Conservation (phyloP, 192 early-diverging fungal genomes). For the Geranomyces michiganensis region DNA sequence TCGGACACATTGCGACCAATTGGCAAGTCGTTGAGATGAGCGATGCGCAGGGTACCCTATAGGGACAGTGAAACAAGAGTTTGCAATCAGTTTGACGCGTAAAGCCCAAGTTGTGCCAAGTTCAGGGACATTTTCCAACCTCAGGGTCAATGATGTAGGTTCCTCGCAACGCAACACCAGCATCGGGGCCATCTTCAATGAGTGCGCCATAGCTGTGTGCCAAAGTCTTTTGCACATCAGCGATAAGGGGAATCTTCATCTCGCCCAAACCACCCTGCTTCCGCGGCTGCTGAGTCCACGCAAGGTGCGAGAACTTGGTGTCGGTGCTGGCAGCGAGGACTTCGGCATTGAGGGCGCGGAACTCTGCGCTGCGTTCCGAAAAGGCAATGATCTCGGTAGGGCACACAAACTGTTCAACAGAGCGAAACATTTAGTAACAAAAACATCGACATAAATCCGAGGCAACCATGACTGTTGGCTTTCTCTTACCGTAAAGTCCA, state of each 20-base stretch:
- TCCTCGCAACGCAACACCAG: constrained; percentile 53
- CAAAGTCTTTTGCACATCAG: constrained; percentile 59
- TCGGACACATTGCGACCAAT: constrained; percentile 87
- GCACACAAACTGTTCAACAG: constrained; percentile 13
- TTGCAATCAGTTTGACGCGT: background rate
- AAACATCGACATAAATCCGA: too few species aligned
- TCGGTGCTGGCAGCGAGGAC: constrained; percentile 62
- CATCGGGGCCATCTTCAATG: constrained; percentile 41
- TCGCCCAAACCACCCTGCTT: constrained; percentile 70
- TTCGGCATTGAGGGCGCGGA: constrained; percentile 51
- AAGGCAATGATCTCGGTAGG: constrained; percentile 64
- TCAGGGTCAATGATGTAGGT: constrained; percentile 58
- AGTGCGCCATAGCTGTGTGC: constrained; percentile 58
- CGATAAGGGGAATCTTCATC: constrained; percentile 84
- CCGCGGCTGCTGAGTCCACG: constrained; percentile 59
- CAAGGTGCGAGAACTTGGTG: constrained; percentile 56
- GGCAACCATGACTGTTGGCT: too few species aligned
- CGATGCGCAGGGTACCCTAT: constrained; percentile 81
- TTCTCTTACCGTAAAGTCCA: constrained; percentile 35
- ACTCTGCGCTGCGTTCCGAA: constrained; percentile 60
- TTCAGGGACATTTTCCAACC: constrained; percentile 19
- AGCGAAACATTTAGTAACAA: too few species aligned
- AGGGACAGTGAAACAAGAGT: constrained; percentile 82
- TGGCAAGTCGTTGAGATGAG: constrained; percentile 88
- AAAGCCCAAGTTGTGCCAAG: too few species aligned